Conservation (phyloP, 257 asterid species). For the Solanum paucissectum region DNA sequence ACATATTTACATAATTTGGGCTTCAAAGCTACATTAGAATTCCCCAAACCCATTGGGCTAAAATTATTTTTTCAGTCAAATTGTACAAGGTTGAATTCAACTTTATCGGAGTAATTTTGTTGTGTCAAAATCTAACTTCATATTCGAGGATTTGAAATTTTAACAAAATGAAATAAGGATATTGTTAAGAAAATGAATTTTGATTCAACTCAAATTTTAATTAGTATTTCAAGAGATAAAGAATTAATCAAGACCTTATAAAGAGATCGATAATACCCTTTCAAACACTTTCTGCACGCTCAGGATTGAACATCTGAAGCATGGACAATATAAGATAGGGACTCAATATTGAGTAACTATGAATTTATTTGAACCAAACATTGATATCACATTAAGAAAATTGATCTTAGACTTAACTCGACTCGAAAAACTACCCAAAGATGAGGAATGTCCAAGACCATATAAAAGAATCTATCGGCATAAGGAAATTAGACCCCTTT, state of each 20-base stretch:
- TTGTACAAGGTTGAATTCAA: neutral
- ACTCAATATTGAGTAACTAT: neutral
- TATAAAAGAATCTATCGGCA: neutral
- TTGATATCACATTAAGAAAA: neutral
- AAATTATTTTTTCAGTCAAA: neutral
- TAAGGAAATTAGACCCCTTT: neutral
- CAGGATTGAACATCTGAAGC: neutral
- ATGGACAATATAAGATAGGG: neutral
- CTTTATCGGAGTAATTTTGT: neutral
- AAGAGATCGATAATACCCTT: too few species aligned
- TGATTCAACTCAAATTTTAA: neutral
- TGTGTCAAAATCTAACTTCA: neutral
- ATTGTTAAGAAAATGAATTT: neutral
- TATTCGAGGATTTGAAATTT: neutral
- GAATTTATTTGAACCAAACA: neutral
- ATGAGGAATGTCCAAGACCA: neutral
- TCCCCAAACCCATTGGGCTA: neutral
- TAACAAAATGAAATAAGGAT: neutral
- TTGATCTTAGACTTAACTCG: neutral
- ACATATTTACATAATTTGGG: neutral
- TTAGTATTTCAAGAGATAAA: neutral
- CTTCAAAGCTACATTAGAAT: neutral
- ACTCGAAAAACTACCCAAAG: neutral
- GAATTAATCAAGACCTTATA: neutral
- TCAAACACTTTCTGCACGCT: neutral